phyloP scores from a whole-genome alignment of 2,329 filamentous ascomycete genomes.

The Talaromyces verruculosus region DNA sequence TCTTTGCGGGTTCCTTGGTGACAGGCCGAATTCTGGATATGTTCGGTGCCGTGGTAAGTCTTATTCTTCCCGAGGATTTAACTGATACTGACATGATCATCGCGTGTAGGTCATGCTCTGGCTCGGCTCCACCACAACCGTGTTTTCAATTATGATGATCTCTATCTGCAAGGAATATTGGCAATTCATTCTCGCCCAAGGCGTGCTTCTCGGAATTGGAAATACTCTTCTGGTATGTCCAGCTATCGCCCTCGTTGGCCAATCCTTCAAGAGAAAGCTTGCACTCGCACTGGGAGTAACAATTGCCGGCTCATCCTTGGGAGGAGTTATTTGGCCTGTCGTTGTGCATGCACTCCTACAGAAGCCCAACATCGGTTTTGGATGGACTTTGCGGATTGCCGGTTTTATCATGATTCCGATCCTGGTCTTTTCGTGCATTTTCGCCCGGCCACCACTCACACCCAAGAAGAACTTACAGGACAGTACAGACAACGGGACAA shows the following conservation, averaged over 20 bases:
- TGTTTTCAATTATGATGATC: slow-evolving; percentile 40
- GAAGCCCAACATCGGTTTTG: slow-evolving; percentile 30
- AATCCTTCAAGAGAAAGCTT: slow-evolving; percentile 33
- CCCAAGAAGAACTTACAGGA: slow-evolving; percentile 5
- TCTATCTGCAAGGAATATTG: slow-evolving; percentile 39
- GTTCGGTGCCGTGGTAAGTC: slow-evolving; percentile 33
- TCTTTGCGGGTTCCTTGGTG: slow-evolving; percentile 32
- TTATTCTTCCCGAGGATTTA: not conserved
- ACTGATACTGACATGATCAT: not conserved
- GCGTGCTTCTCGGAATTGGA: slow-evolving; percentile 34
- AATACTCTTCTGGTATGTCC: slow-evolving; percentile 35
- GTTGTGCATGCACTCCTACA: slow-evolving; percentile 33
- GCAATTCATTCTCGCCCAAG: slow-evolving; percentile 44
- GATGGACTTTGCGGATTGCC: slow-evolving; percentile 42
- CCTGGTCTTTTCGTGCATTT: slow-evolving; percentile 32
- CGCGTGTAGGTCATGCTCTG: slow-evolving; percentile 30
- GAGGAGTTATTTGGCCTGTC: slow-evolving; percentile 40
- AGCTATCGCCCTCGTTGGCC: slow-evolving; percentile 32
- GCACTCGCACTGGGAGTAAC: slow-evolving; percentile 36
- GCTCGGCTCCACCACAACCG: slow-evolving; percentile 29
- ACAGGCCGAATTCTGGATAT: slow-evolving; percentile 35
- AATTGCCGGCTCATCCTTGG: slow-evolving; percentile 36
- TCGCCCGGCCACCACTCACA: slow-evolving; percentile 20
- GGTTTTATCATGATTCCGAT: slow-evolving; percentile 45
- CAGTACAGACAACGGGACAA: slow-evolving; percentile 10